Conservation (phyloP, 129 eudicot genomes). For the Saussurea involucrata region DNA sequence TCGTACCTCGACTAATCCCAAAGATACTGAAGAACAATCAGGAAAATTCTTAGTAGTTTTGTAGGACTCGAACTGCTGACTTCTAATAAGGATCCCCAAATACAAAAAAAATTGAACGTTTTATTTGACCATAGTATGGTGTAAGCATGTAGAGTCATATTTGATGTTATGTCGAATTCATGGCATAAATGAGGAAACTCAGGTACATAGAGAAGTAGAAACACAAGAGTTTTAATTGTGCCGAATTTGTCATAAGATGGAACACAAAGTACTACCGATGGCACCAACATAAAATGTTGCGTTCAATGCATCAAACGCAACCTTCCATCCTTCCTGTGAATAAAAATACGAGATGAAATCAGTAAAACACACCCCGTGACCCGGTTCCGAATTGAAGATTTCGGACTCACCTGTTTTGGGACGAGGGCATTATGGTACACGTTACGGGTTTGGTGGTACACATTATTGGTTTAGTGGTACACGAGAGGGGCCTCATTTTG, state of each 20-base stretch:
- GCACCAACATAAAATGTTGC: conserved; percentile 14
- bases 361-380: too few relatives aligned
- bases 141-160: too few relatives aligned
- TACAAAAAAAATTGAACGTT: too few relatives aligned
- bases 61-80: too few relatives aligned
- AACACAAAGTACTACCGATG: conserved; percentile 14
- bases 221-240: neutral
- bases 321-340: conserved; percentile 29
- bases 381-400: neutral
- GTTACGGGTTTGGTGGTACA: neutral
- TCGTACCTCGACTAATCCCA: too few relatives aligned
- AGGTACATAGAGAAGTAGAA: neutral
- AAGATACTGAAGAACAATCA: too few relatives aligned
- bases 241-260: conserved; percentile 18
- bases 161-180: too few relatives aligned
- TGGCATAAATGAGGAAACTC: neutral
- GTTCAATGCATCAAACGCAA: conserved; percentile 32
- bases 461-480: conserved; percentile 11
- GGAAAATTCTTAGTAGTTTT: too few relatives aligned
- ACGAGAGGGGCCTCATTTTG: neutral
- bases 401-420: conserved; percentile 26
- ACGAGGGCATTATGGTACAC: neutral
- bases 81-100: too few relatives aligned
- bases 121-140: too few relatives aligned
- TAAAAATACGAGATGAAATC: neutral